Evolutionary conservation across 176 grass and related monocot genomes (phyloP), one percentile per base, ranked within the genome.

Genomic region (Oryza punctata): DNA sequence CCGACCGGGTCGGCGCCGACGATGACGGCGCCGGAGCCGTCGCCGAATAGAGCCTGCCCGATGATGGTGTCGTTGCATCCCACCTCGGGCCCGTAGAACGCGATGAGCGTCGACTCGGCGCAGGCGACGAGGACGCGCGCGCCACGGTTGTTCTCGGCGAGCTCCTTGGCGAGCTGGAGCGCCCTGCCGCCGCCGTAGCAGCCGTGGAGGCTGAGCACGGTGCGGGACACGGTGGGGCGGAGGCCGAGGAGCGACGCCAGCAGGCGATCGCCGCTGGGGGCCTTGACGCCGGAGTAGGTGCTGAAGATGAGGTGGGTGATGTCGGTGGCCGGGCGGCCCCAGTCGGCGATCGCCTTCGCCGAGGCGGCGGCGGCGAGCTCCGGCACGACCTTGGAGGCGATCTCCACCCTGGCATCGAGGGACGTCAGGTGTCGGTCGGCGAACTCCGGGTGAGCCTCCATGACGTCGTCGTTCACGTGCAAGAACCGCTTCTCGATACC

Each of bases 111-210:
- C 73, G 87, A 63, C 77, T 96, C 94, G 0, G 88, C 87, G 23
- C 73, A 89, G 0, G 87, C 64, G 3, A 93, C 78, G 18, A 96
- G 91, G 25, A 96, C 77, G n/a, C 91, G 86, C 33, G 86, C 88
- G 18, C 84, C 86, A 9, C 57, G 72, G 64, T 89, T 87, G 68
- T 93, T 93, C 88, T 96, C 94, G 0, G 94, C 88, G 0, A 93
- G 43, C 65, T 96, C 94, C 77, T 91, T 93, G 24, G 94, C 94
- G 3, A 93, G 13, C 61, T 88, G 91, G 27, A 96, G 45, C 12
- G 75, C 67, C 27, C 49, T 80, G 26, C 64, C 85, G 12, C 80
- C 85, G 19, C 82, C 85, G 67, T 60, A 76, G 70, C 72, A 87
- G 35, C 76, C 67, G 21, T 87, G 70, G 45, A 72, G 85, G 60